Percentiles rank a stretch among this genome's conserved stretches.
Evolutionary conservation across 768 basidiomycete species (phyloP).

Genomic region (Auriscalpium orientale): DNA sequence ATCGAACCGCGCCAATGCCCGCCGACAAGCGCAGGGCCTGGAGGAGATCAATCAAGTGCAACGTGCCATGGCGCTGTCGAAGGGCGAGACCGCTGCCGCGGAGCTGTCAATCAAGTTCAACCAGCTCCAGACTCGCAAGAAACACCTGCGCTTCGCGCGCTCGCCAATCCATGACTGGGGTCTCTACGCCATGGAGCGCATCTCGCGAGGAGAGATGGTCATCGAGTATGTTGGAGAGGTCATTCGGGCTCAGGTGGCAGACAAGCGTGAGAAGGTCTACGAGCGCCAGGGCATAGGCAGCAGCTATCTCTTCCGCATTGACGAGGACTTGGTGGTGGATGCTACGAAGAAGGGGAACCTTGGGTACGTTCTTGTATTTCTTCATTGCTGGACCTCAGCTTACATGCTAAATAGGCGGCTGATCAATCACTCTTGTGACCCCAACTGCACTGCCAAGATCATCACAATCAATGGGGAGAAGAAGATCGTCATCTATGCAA

Average conservation of each 20-base stretch:
- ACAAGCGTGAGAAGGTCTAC: constrained; percentile 94
- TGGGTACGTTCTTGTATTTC: constrained; percentile 53
- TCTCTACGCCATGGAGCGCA: constrained; percentile 94
- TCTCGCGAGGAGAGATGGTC: constrained; percentile 93
- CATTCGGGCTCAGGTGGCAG: constrained; percentile 90
- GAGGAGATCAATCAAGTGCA: constrained; percentile 94
- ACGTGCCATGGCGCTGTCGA: constrained; percentile 65
- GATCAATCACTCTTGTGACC: constrained; percentile 98
- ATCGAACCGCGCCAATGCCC: constrained; percentile 87
- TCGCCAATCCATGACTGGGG: constrained; percentile 99
- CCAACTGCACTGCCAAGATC: constrained; percentile 86
- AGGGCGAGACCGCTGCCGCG: constrained; percentile 62
- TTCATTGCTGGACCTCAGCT: not conserved
- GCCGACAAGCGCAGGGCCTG: constrained; percentile 84
- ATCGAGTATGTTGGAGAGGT: constrained; percentile 99
- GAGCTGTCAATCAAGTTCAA: constrained; percentile 93
- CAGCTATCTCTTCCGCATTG: constrained; percentile 95
- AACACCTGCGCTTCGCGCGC: constrained; percentile 89
- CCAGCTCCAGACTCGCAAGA: constrained; percentile 95
- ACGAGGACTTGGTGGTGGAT: constrained; percentile 96
- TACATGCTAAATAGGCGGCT: constrained; percentile 54
- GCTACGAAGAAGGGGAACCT: constrained; percentile 99
- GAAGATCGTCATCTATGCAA: constrained; percentile 99
- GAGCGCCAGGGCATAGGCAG: constrained; percentile 96
- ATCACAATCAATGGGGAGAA: constrained; percentile 88